Conservation (phyloP, 1,139 yeast species). For the Martiniozyma asiatica region DNA sequence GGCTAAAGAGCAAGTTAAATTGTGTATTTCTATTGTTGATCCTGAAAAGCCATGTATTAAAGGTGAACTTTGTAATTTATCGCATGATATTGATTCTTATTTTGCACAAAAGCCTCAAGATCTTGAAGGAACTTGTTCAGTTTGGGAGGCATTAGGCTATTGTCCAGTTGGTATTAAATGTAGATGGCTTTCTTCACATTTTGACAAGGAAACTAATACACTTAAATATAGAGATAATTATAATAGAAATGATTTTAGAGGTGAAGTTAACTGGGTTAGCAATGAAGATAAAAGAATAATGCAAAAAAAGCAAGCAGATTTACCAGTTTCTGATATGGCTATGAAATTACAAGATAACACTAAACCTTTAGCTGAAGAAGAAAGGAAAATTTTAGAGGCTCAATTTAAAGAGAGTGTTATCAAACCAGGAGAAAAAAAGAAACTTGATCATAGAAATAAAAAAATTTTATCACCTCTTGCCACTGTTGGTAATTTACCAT, state of each 20-base stretch:
- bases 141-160: conserved; percentile 64
- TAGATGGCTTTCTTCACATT: conserved; percentile 80
- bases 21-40: conserved; percentile 54
- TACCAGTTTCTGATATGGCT: conserved; percentile 39
- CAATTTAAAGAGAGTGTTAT: conserved; percentile 68
- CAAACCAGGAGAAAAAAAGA: conserved; percentile 71
- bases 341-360: conserved; percentile 22
- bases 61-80: conserved; percentile 67
- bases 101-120: conserved; percentile 58
- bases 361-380: conserved; percentile 16
- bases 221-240: conserved; percentile 24
- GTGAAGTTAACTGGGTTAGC: conserved; percentile 57
- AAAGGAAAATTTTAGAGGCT: conserved; percentile 30
- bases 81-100: conserved; percentile 63
- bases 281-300: conserved; percentile 40
- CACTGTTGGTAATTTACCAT: conserved; percentile 94
- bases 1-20: conserved; percentile 44
- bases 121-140: conserved; percentile 72
- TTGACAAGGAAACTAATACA: conserved; percentile 33
- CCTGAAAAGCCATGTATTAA: conserved; percentile 49
- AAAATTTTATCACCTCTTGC: conserved; percentile 92
- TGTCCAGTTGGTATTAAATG: conserved; percentile 92
- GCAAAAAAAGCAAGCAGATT: conserved; percentile 51
- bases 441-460: conserved; percentile 52
- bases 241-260: conserved; percentile 26